Evolutionary conservation across 2,329 filamentous ascomycete species (phyloP), one percentile per base, ranked within the genome.

Genomic region (Erysiphe pisi): DNA sequence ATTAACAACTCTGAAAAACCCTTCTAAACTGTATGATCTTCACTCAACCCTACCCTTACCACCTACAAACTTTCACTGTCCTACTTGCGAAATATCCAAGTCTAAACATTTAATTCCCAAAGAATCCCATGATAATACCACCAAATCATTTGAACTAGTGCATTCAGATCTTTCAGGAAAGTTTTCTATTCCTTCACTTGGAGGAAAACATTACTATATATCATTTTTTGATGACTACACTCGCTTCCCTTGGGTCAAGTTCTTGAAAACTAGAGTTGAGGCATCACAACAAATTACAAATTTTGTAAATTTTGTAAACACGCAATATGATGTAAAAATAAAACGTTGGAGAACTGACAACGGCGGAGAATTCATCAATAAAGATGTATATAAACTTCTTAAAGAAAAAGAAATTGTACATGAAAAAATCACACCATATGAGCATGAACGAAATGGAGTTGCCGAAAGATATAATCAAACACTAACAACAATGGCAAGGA

Each of bases 261-360:
- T 75, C 49, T 25, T 75, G 4, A 9, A 22, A 75, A 75, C n/a
- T 40, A 75, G 58, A n/a, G 20, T 22, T 25, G 49, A 75, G 58
- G 45, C 73, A 14, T 12, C 47, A 20, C 45, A 75, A 40, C 22
- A 56, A n/a, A 75, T 75, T 47, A 58, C 40, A 18, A 47, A 58
- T 25, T 75, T 75, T 40, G 47, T 58, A 16, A 18, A 36, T n/a
- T 75, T 58, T 58, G 47, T 75, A 2, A 43, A 75, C 40, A 75
- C n/a, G 1, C 16, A 75, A 58, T 75, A 47, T 31, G n/a, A 58
- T 25, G 25, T 31, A 7, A 75, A 36, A 7, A 36, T 75, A 40
- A 52, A 75, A 58, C 73, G 73, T 20, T 75, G 73, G 73, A 75
- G 73, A 58, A 75, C 49, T 9, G 73, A 75, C n/a, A 56, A 75